These are phyloP conservation scores for Chlorella vulgaris DNA, from an alignment of 139 green algal species.

Conservation along the genomic window DNA sequence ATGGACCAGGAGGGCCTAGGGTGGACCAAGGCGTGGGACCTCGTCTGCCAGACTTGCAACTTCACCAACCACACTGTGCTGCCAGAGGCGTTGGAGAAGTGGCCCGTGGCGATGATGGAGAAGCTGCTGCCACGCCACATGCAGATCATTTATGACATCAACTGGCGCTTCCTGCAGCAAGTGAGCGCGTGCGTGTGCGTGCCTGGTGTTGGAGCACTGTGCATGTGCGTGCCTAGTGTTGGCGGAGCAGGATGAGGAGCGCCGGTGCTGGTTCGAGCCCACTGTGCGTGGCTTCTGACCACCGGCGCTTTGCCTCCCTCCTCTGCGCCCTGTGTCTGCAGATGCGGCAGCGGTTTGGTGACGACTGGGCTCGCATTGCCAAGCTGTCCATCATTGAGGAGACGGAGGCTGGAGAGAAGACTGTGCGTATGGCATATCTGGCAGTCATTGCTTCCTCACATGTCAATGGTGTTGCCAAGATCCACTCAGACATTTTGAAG, in stretches of 20 bases:
- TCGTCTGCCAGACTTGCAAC: slow-evolving; percentile 84
- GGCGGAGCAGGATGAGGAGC: too few relatives aligned
- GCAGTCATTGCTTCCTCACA: slow-evolving; percentile 83
- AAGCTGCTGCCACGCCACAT: slow-evolving; percentile 98
- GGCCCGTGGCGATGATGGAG: slow-evolving; percentile 91
- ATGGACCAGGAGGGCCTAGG: slow-evolving; percentile 95
- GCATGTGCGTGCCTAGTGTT: too few relatives aligned
- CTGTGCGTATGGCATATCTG: slow-evolving; percentile 93
- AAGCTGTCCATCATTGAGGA: slow-evolving; percentile 98
- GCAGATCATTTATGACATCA: slow-evolving; percentile 99
- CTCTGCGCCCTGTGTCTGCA: slow-evolving; percentile 4
- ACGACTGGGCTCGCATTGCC: slow-evolving; percentile 86
- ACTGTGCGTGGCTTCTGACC: too few relatives aligned
- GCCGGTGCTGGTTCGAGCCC: too few relatives aligned
- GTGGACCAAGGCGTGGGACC: slow-evolving; percentile 93
- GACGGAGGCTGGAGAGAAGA: slow-evolving; percentile 69
- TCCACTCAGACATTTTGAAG: slow-evolving; percentile 81
- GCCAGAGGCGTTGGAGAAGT: slow-evolving; percentile 97
- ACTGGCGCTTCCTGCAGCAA: slow-evolving; percentile 96
- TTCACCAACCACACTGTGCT: slow-evolving; percentile 99
- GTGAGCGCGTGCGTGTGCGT: too few relatives aligned
- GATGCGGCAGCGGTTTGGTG: slow-evolving; percentile 79
- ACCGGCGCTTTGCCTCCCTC: too few relatives aligned
- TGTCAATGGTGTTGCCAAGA: slow-evolving; percentile 97
- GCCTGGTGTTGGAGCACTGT: neutral